phyloP scores from a whole-genome alignment of 768 basidiomycete species.

The Austroboletus eburneus region DNA sequence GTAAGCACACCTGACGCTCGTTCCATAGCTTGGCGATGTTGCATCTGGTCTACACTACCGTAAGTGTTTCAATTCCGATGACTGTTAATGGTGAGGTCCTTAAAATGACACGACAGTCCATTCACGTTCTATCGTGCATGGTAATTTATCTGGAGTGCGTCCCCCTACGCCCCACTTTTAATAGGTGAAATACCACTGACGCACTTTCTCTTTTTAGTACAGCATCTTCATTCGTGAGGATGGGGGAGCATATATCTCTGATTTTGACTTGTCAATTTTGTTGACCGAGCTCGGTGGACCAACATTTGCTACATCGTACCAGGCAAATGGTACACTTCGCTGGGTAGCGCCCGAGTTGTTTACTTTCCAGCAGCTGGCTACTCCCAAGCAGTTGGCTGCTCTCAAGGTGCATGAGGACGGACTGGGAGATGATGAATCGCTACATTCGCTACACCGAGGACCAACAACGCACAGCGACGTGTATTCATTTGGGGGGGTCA shows the following conservation, averaged over 20 bases:
- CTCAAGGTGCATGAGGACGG: constrained; percentile 1
- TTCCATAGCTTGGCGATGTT: not conserved
- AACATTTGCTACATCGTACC: constrained; percentile 17
- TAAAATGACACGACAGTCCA: constrained; percentile 6
- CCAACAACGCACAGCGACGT: constrained; percentile 8
- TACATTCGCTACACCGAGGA: not conserved
- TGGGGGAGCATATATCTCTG: constrained; percentile 35
- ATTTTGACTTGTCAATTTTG: constrained; percentile 26
- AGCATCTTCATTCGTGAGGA: constrained; percentile 40
- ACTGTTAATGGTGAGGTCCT: not conserved
- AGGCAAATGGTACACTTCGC: constrained; percentile 10
- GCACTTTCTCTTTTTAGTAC: constrained; percentile 22
- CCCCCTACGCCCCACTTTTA: not conserved
- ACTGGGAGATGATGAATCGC: not conserved
- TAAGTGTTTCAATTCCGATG: not conserved
- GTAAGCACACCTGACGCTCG: too few species aligned
- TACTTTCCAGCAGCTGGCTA: too few species aligned
- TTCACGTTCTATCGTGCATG: constrained; percentile 16
- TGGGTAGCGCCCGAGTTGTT: constrained; percentile 20
- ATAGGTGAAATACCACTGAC: not conserved
- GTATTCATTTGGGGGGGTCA: constrained; percentile 21
- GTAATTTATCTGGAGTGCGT: constrained; percentile 18
- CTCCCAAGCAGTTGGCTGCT: too few species aligned
- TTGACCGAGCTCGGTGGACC: constrained; percentile 6
- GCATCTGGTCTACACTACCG: constrained; percentile 14